These are phyloP conservation scores for Botrytis porri DNA, from an alignment of 2,329 filamentous ascomycete genomes.

Conservation along the genomic window DNA sequence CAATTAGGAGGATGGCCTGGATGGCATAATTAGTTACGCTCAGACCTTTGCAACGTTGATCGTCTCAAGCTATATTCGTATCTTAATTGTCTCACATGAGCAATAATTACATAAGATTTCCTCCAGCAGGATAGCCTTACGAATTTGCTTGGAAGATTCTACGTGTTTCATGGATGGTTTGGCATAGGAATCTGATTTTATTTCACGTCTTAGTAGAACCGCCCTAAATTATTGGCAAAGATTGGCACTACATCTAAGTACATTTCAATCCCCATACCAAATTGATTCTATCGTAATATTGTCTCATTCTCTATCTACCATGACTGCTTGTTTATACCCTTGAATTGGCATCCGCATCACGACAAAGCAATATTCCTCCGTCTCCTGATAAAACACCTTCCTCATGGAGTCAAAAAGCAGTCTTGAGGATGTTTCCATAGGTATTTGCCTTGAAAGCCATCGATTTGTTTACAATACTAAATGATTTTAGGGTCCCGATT, in stretches of 20 bases:
- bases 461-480: not conserved
- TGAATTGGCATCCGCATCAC: not conserved
- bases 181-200: not conserved
- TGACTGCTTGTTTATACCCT: not conserved
- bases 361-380: not conserved
- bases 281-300: not conserved
- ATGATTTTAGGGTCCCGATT: not conserved
- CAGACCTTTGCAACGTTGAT: not conserved
- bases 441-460: not conserved
- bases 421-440: constrained; percentile 7
- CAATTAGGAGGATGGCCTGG: not conserved
- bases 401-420: not conserved
- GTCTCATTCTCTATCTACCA: not conserved
- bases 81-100: not conserved
- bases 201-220: not conserved
- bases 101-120: not conserved
- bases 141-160: not conserved
- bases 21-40: not conserved
- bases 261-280: not conserved
- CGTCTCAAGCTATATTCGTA: constrained; percentile 7
- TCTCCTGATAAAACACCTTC: not conserved
- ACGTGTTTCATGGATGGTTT: constrained; percentile 3
- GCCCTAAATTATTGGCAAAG: not conserved
- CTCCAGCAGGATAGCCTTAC: not conserved
- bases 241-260: not conserved